Evolutionary conservation across 1,284 basidiomycete species (phyloP).

Genomic region (Boletellus deceptivus): DNA sequence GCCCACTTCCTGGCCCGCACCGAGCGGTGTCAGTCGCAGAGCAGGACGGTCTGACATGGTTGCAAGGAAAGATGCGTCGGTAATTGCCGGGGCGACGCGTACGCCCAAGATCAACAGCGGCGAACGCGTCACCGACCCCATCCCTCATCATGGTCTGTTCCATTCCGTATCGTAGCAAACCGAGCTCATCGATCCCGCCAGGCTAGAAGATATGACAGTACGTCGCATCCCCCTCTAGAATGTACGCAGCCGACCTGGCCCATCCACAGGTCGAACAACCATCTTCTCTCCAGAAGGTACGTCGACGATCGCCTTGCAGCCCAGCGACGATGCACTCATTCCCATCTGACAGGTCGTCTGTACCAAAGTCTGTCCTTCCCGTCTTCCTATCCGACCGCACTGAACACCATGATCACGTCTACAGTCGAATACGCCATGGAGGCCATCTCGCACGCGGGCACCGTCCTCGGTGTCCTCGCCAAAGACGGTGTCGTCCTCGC

Average conservation of each 20-base stretch:
- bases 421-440: constrained; percentile 99
- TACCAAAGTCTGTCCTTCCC: constrained; percentile 73
- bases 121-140: constrained; percentile 22
- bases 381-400: not conserved
- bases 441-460: constrained; percentile 95
- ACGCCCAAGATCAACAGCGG: constrained; percentile 2
- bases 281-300: constrained; percentile 95
- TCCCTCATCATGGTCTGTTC: constrained; percentile 22
- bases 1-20: constrained; percentile 96
- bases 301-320: constrained; percentile 21
- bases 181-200: constrained; percentile 28
- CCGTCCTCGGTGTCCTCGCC: constrained; percentile 91
- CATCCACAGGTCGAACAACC: constrained; percentile 75
- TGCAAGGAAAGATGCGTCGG: constrained; percentile 10
- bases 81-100: constrained; percentile 27
- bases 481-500: constrained; percentile 97
- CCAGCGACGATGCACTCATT: constrained; percentile 4
- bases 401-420: constrained; percentile 1
- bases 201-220: constrained; percentile 91
- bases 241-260: constrained; percentile 15
- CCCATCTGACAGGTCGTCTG: constrained; percentile 61
- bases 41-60: constrained; percentile 1
- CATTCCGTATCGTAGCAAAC: not conserved
- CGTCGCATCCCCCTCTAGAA: constrained; percentile 31
- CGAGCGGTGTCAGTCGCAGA: constrained; percentile 45